A percentile compares a stretch with the other conserved stretches of the same genome.
phyloP scores from a whole-genome alignment of 1,139 yeast genomes.

The Suhomyces guaymorum region DNA sequence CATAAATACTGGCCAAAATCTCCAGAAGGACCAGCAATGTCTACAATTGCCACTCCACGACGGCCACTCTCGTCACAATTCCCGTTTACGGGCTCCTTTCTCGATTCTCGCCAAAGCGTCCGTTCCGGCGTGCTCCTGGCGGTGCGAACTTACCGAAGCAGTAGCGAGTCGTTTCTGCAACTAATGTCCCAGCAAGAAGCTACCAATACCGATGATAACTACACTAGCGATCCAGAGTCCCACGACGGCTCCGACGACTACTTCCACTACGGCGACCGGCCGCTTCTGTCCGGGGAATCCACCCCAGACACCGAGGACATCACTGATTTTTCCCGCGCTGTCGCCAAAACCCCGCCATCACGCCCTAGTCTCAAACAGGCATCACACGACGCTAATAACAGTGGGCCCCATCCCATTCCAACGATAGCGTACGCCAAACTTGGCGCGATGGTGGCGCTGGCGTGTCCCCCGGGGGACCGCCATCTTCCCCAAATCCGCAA shows the following conservation, averaged over 20 bases:
- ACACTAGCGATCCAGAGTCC: too few relatives aligned
- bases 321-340: neutral
- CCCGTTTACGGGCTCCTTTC: neutral
- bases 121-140: neutral
- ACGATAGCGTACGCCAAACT: neutral
- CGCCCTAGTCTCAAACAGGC: neutral
- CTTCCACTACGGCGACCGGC: too few relatives aligned
- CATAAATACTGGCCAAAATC: too few relatives aligned
- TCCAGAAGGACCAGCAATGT: too few relatives aligned
- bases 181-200: too few relatives aligned
- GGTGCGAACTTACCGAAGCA: neutral
- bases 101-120: neutral
- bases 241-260: too few relatives aligned
- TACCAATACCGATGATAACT: too few relatives aligned
- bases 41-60: too few relatives aligned
- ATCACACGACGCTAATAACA: too few relatives aligned
- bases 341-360: slow-evolving; percentile 1
- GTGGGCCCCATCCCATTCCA: neutral
- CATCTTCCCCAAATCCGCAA: slow-evolving; percentile 14
- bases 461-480: neutral
- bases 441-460: neutral
- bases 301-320: too few relatives aligned
- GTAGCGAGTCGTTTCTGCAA: too few relatives aligned
- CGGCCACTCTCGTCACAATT: slow-evolving; percentile 1
- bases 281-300: too few relatives aligned